Evolutionary conservation across 441 rosid genomes (phyloP).

Genomic region (Gossypium schwendimanii): DNA sequence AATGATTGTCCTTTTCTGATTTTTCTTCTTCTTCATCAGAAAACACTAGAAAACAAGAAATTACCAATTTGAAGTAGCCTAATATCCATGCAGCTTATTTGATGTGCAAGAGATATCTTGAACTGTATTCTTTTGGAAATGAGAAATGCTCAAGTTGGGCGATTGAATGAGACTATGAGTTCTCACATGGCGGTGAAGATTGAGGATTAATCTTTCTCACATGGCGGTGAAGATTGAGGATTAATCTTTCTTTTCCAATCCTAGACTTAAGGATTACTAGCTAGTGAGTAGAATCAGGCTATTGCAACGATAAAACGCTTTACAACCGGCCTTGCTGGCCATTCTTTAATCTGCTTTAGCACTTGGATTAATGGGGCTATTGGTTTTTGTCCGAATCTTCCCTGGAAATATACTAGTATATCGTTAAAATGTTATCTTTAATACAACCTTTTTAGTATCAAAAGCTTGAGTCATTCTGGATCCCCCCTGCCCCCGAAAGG

Average conservation of each 20-base stretch:
- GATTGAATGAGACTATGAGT: slow-evolving; percentile 1
- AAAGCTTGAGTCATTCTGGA: neutral
- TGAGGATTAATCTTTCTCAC: neutral
- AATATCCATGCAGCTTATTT: neutral
- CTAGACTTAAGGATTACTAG: neutral
- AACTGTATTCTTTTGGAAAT: neutral
- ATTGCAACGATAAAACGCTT: neutral
- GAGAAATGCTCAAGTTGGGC: neutral
- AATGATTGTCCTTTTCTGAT: neutral
- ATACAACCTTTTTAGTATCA: neutral
- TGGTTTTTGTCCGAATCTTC: neutral
- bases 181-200: neutral
- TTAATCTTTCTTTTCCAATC: neutral
- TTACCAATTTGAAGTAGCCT: neutral
- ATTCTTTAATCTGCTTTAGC: neutral
- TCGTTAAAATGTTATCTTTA: slow-evolving; percentile 10
- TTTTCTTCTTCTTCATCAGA: neutral
- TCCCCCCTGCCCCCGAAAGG: neutral
- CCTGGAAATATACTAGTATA: neutral
- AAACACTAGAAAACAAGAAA: neutral
- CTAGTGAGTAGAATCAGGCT: neutral
- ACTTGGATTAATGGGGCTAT: neutral
- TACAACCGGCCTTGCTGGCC: slow-evolving; percentile 4
- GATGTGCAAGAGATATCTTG: slow-evolving; percentile 8
- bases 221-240: neutral